Evolutionary conservation across 768 basidiomycete genomes (phyloP).

Genomic region (Lactarius akahatsu): DNA sequence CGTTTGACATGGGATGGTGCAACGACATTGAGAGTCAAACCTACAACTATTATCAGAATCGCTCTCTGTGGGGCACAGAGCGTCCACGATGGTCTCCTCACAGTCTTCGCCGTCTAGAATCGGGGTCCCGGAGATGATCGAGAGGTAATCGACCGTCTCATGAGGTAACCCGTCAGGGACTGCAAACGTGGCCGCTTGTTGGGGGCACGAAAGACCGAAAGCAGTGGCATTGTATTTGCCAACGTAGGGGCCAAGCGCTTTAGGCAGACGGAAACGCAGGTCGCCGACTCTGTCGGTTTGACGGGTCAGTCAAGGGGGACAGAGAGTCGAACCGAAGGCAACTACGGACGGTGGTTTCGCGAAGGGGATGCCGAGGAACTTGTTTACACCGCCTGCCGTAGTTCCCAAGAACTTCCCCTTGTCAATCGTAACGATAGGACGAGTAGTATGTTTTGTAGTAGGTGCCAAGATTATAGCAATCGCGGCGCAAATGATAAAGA

Average conservation of each 20-base stretch:
- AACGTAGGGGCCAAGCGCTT: conserved; percentile 17
- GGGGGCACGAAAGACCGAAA: conserved; percentile 32
- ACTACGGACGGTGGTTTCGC: conserved; percentile 40
- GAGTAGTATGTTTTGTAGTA: background rate
- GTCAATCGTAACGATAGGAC: conserved; percentile 33
- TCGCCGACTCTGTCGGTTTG: conserved; percentile 34
- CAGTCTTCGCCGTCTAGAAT: conserved; percentile 27
- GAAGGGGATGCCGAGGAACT: conserved; percentile 44
- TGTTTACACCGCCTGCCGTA: conserved; percentile 30
- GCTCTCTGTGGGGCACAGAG: background rate
- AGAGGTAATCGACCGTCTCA: conserved; percentile 1
- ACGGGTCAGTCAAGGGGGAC: background rate
- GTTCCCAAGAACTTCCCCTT: conserved; percentile 36
- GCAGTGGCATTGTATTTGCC: conserved; percentile 26
- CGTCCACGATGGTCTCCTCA: conserved; percentile 6
- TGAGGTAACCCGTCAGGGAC: background rate
- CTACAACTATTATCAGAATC: conserved; percentile 4
- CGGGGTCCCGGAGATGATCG: background rate
- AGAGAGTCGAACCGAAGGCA: background rate
- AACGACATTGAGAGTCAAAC: conserved; percentile 32
- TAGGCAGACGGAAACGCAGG: conserved; percentile 41
- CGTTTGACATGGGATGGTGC: conserved; percentile 16
- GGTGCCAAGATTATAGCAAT: background rate
- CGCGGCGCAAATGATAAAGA: background rate
- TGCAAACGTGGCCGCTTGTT: conserved; percentile 21